A percentile compares a stretch with the other conserved stretches of the same genome.
Evolutionary conservation across 352 stramenopile species (phyloP).

Genomic region (Phytophthora pini): DNA sequence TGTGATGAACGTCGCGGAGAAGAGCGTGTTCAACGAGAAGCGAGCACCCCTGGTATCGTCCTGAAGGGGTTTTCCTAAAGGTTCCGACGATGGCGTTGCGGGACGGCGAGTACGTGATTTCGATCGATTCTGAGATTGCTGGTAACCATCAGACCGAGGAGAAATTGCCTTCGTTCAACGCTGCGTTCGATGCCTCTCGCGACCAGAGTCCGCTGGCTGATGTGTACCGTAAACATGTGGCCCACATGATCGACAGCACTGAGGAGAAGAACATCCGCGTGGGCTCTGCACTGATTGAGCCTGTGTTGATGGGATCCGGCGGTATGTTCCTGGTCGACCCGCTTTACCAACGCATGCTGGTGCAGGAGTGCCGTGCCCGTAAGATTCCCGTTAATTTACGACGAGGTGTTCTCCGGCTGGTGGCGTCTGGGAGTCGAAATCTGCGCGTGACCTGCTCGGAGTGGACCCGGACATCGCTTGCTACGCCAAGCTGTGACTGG

Average conservation of each 20-base stretch:
- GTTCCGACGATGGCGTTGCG: slow-evolving; percentile 76
- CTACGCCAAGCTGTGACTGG: slow-evolving; percentile 94
- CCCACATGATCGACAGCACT: slow-evolving; percentile 53
- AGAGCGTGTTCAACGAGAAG: slow-evolving; percentile 91
- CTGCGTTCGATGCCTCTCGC: slow-evolving; percentile 58
- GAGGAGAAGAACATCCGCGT: slow-evolving; percentile 51
- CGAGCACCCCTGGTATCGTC: slow-evolving; percentile 93
- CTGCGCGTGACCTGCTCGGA: slow-evolving; percentile 82
- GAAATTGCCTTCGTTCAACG: slow-evolving; percentile 50
- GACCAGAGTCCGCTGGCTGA: slow-evolving; percentile 46
- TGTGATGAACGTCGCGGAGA: slow-evolving; percentile 92
- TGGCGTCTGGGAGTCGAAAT: slow-evolving; percentile 91
- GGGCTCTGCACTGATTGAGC: slow-evolving; percentile 88
- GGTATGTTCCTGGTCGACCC: slow-evolving; percentile 93
- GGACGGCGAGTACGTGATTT: slow-evolving; percentile 64
- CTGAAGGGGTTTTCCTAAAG: slow-evolving; percentile 83
- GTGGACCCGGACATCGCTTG: slow-evolving; percentile 91
- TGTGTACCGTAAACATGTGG: slow-evolving; percentile 75
- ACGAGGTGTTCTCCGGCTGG: slow-evolving; percentile 93
- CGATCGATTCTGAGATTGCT: slow-evolving; percentile 57
- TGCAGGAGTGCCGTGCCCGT: slow-evolving; percentile 73
- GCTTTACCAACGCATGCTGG: slow-evolving; percentile 91
- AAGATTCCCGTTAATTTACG: slow-evolving; percentile 92
- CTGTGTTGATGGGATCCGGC: slow-evolving; percentile 88
- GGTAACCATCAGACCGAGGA: slow-evolving; percentile 36